A percentile compares a stretch with the other conserved stretches of the same genome.
Evolutionary conservation across 768 basidiomycete species (phyloP).

Genomic region (Dentipellis sp.): DNA sequence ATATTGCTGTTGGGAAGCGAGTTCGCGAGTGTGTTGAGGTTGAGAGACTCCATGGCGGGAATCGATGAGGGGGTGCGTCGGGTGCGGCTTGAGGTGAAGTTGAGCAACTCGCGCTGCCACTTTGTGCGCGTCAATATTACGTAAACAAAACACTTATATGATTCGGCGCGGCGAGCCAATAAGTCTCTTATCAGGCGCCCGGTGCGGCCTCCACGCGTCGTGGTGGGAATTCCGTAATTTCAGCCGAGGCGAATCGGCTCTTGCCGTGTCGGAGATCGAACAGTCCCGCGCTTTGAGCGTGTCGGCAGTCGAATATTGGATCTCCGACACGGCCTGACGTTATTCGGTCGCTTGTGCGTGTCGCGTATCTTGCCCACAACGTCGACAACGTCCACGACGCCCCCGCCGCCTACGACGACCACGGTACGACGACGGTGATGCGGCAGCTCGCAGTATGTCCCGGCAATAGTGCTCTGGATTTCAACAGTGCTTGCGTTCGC

Average conservation of each 20-base stretch:
- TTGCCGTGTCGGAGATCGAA: no score
- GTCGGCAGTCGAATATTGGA: no score
- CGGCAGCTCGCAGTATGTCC: background rate
- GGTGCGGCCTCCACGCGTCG: background rate
- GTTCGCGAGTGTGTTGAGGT: constrained; percentile 69
- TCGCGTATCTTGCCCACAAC: no score
- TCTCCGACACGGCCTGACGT: background rate
- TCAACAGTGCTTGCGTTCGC: constrained; percentile 31
- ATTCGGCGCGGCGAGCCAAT: background rate
- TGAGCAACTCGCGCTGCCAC: background rate
- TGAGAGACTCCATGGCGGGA: constrained; percentile 58
- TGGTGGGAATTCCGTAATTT: no score
- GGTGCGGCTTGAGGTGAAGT: background rate
- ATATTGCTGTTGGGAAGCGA: constrained; percentile 61
- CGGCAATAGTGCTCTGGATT: background rate
- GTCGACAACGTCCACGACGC: no score
- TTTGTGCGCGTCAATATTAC: background rate
- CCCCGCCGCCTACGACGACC: no score
- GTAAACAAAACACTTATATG: background rate
- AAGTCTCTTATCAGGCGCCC: background rate
- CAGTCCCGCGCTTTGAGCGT: no score
- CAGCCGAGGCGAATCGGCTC: no score
- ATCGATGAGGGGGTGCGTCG: background rate
- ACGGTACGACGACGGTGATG: background rate
- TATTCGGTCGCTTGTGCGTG: no score